A percentile compares a stretch with the other conserved stretches of the same genome.
phyloP scores from a whole-genome alignment of 2,329 filamentous ascomycete genomes.

The Xylaria sp. region DNA sequence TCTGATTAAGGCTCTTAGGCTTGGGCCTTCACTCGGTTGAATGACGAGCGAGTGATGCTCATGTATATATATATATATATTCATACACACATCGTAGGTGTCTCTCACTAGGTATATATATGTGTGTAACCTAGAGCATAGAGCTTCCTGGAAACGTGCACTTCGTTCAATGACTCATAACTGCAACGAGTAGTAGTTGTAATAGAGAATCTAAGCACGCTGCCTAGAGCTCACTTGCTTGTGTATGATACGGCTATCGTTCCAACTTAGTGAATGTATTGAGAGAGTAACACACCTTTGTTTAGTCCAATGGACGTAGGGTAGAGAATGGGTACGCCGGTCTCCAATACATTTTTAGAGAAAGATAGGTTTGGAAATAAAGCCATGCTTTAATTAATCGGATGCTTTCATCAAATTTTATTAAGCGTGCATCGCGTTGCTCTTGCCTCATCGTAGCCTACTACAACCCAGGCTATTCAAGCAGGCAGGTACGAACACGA shows the following conservation, averaged over 20 bases:
- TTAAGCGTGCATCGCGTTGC: neutral
- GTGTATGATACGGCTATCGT: neutral
- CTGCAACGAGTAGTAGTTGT: no score
- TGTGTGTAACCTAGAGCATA: neutral
- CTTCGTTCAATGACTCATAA: no score
- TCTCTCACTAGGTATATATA: neutral
- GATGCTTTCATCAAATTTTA: neutral
- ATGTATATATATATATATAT: neutral
- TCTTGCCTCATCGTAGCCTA: neutral
- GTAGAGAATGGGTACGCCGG: neutral
- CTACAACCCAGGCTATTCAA: neutral
- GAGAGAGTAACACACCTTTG: neutral
- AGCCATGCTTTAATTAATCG: neutral
- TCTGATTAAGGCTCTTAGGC: no score
- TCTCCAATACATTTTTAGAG: neutral
- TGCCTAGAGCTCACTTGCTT: neutral
- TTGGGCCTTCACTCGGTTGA: neutral
- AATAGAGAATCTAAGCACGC: neutral
- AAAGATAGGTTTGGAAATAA: neutral
- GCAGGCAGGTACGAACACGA: neutral
- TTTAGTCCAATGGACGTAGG: neutral
- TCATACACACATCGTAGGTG: neutral
- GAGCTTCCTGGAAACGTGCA: neutral
- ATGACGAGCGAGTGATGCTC: neutral
- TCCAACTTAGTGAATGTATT: neutral